phyloP scores from a whole-genome alignment of 192 early-diverging fungal genomes.

The Gamsiella multidivaricata region DNA sequence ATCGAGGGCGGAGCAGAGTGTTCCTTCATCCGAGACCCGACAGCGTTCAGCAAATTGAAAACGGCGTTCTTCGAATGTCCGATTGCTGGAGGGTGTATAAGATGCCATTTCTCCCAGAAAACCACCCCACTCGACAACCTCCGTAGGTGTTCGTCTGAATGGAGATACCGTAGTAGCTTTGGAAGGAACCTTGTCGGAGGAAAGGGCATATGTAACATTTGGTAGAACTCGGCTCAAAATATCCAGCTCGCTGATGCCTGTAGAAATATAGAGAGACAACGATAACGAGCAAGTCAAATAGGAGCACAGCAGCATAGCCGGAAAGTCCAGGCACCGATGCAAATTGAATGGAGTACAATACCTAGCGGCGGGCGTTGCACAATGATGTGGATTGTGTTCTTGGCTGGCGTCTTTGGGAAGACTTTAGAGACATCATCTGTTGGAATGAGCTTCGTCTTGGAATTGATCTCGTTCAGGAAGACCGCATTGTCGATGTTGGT shows the following conservation, averaged over 20 bases:
- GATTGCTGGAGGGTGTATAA: not conserved
- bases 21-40: not conserved
- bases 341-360: no score
- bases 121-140: not conserved
- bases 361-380: no score
- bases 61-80: not conserved
- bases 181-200: not conserved
- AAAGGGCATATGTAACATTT: not conserved
- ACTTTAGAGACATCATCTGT: no score
- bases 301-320: no score
- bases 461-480: no score
- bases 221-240: not conserved
- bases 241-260: not conserved
- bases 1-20: not conserved
- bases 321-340: no score
- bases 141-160: not conserved
- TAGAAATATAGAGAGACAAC: not conserved
- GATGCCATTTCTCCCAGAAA: not conserved
- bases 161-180: not conserved
- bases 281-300: not conserved
- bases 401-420: no score
- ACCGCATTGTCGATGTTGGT: no score
- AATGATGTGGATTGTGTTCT: no score
- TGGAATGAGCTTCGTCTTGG: no score
- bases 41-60: not conserved